These are phyloP conservation scores for Brassica rapa DNA, from an alignment of 345 rosid species.

Conservation along the genomic window DNA sequence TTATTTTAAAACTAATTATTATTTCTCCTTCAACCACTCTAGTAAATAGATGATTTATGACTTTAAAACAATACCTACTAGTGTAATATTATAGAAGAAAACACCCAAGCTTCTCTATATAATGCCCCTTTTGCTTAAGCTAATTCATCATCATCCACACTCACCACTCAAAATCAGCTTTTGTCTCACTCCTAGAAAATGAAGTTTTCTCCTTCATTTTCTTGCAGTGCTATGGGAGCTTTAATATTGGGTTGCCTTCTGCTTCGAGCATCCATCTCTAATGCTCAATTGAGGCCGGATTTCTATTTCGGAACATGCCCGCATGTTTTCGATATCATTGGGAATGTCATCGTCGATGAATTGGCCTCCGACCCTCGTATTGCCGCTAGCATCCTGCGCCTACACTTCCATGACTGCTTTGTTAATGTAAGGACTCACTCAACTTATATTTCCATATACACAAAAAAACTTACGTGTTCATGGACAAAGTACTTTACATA, in stretches of 20 bases:
- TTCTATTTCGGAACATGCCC: slow-evolving; percentile 32
- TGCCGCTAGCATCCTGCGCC: slow-evolving; percentile 39
- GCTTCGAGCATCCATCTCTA: slow-evolving; percentile 31
- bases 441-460: neutral
- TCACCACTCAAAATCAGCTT: neutral
- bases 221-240: slow-evolving; percentile 29
- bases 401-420: slow-evolving; percentile 40
- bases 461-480: neutral
- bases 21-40: slow-evolving; percentile 17
- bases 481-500: neutral
- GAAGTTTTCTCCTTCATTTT: slow-evolving; percentile 18
- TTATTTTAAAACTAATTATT: neutral
- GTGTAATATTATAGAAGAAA: slow-evolving; percentile 3
- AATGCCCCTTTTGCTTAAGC: neutral
- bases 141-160: slow-evolving; percentile 21
- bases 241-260: slow-evolving; percentile 38
- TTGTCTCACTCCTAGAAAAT: neutral
- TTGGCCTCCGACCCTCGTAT: slow-evolving; percentile 34
- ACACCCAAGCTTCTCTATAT: slow-evolving; percentile 27
- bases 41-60: slow-evolving; percentile 5
- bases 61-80: neutral
- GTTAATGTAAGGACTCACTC: slow-evolving; percentile 30
- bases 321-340: slow-evolving; percentile 21
- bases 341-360: slow-evolving; percentile 25
- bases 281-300: slow-evolving; percentile 36